phyloP scores from a whole-genome alignment of 148 eudicot species.

The Chenopodium berlandieri region DNA sequence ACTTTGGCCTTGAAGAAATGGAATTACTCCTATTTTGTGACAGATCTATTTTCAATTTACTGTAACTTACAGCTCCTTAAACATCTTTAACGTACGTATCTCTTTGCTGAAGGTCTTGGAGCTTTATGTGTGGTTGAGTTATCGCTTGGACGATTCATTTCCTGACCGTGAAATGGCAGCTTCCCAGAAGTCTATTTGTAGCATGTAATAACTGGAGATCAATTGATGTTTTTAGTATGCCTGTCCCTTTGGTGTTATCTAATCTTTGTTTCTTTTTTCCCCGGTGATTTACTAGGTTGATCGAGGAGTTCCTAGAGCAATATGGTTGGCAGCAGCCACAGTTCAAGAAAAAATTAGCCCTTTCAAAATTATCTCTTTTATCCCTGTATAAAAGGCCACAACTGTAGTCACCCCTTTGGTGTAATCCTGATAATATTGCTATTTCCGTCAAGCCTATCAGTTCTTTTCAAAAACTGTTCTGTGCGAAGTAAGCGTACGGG shows the following conservation, averaged over 20 bases:
- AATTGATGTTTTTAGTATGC: background rate
- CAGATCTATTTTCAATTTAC: background rate
- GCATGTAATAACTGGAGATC: constrained; percentile 49
- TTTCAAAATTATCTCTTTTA: constrained; percentile 21
- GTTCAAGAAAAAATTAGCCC: constrained; percentile 24
- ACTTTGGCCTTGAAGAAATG: background rate
- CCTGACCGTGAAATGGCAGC: constrained; percentile 95
- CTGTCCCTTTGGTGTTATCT: background rate
- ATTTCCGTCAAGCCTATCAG: background rate
- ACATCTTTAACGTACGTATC: constrained; percentile 2
- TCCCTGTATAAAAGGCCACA: constrained; percentile 28
- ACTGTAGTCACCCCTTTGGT: background rate
- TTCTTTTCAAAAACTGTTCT: background rate
- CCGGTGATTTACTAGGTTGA: constrained; percentile 47
- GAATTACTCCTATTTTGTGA: background rate
- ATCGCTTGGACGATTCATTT: constrained; percentile 76
- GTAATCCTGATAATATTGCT: background rate
- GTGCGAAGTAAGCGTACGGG: background rate
- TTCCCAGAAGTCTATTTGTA: constrained; percentile 86
- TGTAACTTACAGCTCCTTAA: background rate
- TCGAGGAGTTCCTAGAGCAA: constrained; percentile 80
- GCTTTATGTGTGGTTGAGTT: constrained; percentile 95
- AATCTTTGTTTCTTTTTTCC: background rate
- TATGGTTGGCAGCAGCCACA: constrained; percentile 62
- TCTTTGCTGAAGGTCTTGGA: constrained; percentile 72